phyloP scores from a whole-genome alignment of 75 land plant genomes.

The Pseudotsuga menziesii region DNA sequence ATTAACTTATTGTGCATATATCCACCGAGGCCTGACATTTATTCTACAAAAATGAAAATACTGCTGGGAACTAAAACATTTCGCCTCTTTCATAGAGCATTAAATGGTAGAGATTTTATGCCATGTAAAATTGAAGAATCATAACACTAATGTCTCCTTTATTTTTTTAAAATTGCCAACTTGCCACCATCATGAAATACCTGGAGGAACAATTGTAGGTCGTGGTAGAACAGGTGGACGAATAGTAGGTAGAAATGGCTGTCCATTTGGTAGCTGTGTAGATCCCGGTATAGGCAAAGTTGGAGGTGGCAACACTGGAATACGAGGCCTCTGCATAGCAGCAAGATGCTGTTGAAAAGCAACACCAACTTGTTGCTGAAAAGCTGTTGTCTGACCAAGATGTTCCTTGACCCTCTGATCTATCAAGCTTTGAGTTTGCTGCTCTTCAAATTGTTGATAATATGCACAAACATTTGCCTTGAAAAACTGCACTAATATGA shows the following conservation, averaged over 20 bases:
- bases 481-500: no score
- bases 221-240: constrained; percentile 81
- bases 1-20: no score
- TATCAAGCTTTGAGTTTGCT: constrained; percentile 92
- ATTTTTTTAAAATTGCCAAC: no score
- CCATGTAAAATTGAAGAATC: no score
- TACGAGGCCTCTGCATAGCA: constrained; percentile 51
- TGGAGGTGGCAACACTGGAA: constrained; percentile 60
- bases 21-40: no score
- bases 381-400: constrained; percentile 57
- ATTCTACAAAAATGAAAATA: no score
- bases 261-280: constrained; percentile 12
- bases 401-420: constrained; percentile 98
- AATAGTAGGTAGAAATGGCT: constrained; percentile 19
- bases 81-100: no score
- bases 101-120: no score
- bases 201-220: constrained; percentile 34
- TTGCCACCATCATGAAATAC: constrained; percentile 11
- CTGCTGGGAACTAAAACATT: no score
- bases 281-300: constrained; percentile 42
- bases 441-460: constrained; percentile 98
- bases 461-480: constrained; percentile 89
- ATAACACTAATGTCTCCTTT: no score
- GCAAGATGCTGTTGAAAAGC: constrained; percentile 70
- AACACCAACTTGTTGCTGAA: constrained; percentile 74